Evolutionary conservation across 495 filamentous ascomycete genomes (phyloP).

Genomic region (Penicillium robsamsonii): DNA sequence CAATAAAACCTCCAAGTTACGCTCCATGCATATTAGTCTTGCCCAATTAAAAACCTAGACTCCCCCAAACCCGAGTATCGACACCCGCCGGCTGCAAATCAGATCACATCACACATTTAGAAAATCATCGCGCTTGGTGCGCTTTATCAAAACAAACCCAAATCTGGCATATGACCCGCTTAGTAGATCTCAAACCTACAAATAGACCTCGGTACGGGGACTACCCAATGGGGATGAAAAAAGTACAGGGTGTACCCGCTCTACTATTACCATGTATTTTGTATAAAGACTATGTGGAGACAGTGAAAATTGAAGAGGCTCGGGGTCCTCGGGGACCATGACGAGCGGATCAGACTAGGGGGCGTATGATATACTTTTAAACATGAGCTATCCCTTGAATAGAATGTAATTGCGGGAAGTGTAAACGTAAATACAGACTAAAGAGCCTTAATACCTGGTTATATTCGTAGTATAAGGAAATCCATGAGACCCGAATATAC

Average conservation of each 20-base stretch:
- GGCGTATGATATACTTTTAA: constrained; percentile 1
- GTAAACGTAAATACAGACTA: background rate
- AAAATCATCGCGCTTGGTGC: background rate
- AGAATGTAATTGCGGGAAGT: background rate
- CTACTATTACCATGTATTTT: background rate
- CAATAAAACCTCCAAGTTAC: background rate
- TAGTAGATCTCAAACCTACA: background rate
- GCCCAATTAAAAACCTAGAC: background rate
- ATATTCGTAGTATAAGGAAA: background rate
- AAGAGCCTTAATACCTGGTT: background rate
- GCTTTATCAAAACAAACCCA: background rate
- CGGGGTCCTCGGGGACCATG: constrained; percentile 8
- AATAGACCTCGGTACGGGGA: background rate
- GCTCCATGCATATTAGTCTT: background rate
- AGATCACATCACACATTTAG: background rate
- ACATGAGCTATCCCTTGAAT: background rate
- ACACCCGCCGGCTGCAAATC: background rate
- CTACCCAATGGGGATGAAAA: background rate
- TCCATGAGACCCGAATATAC: background rate
- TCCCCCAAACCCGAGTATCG: background rate
- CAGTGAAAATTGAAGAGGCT: background rate
- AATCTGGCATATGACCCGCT: background rate
- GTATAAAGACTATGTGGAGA: background rate
- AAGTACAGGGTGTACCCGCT: constrained; percentile 8
- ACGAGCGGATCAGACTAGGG: background rate